phyloP scores from a whole-genome alignment of 352 stramenopile species.

The Phytophthora ramorum region DNA sequence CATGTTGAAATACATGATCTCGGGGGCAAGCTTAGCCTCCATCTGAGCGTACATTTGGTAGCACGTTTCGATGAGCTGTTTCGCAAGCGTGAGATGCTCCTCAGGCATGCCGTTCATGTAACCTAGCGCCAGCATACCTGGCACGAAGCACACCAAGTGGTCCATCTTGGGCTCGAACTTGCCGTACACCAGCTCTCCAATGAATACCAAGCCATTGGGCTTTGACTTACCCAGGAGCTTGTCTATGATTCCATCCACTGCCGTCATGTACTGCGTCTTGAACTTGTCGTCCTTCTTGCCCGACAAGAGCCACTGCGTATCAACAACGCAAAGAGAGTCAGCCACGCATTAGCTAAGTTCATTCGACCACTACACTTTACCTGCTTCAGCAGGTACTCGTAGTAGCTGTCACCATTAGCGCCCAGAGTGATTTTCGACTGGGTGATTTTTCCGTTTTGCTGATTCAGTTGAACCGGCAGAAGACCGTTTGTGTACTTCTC shows the following conservation, averaged over 20 bases:
- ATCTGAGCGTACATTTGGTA: constrained; percentile 90
- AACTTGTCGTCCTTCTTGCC: constrained; percentile 81
- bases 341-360: not conserved
- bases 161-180: constrained; percentile 81
- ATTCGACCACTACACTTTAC: constrained; percentile 24
- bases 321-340: constrained; percentile 7
- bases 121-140: constrained; percentile 87
- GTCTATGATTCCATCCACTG: constrained; percentile 66
- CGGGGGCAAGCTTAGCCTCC: constrained; percentile 83
- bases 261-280: constrained; percentile 67
- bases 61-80: constrained; percentile 85
- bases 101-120: constrained; percentile 73
- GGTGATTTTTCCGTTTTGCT: constrained; percentile 45
- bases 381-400: constrained; percentile 88
- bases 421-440: constrained; percentile 72
- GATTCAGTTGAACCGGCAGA: constrained; percentile 59
- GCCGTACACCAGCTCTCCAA: constrained; percentile 69
- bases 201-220: constrained; percentile 66
- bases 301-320: constrained; percentile 66
- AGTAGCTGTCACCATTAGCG: constrained; percentile 85
- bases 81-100: constrained; percentile 74
- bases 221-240: constrained; percentile 65
- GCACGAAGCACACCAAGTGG: constrained; percentile 92
- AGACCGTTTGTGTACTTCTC: constrained; percentile 64
- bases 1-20: constrained; percentile 86